phyloP scores from a whole-genome alignment of 1,139 yeast species.

The Candida sp. region DNA sequence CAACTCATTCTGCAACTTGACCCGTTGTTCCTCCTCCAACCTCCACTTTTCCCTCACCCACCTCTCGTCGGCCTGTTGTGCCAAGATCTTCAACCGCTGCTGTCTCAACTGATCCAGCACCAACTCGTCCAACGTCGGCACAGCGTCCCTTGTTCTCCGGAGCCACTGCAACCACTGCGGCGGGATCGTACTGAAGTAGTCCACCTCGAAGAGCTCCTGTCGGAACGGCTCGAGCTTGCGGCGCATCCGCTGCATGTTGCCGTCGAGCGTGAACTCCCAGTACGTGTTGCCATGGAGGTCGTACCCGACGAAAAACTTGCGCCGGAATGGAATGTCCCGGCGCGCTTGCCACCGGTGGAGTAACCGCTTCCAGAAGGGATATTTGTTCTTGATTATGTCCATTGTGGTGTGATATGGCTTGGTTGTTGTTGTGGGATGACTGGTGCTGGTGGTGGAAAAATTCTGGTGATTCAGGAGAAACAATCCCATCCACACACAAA shows the following conservation, averaged over 20 bases:
- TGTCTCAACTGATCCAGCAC: conserved; percentile 61
- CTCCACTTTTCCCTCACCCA: conserved; percentile 52
- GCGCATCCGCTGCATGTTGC: conserved; percentile 47
- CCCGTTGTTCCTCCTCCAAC: conserved; percentile 35
- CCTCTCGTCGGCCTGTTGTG: conserved; percentile 61
- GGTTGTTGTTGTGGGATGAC: neutral
- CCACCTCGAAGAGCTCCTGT: conserved; percentile 46
- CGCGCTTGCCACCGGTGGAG: conserved; percentile 65
- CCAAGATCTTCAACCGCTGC: conserved; percentile 55
- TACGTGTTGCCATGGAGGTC: conserved; percentile 83
- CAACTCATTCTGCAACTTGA: conserved; percentile 38
- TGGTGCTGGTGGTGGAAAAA: neutral
- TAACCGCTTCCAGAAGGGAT: conserved; percentile 47
- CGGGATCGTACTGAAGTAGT: conserved; percentile 54
- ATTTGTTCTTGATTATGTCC: conserved; percentile 43
- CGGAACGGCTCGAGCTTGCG: conserved; percentile 53
- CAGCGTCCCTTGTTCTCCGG: conserved; percentile 58
- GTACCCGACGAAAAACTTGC: conserved; percentile 64
- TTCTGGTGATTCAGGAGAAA: neutral
- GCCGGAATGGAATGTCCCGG: conserved; percentile 67
- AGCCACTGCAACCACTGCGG: conserved; percentile 90
- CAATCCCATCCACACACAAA: neutral
- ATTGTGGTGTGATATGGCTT: conserved; percentile 15
- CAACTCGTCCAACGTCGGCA: conserved; percentile 70
- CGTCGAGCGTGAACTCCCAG: conserved; percentile 75